Evolutionary conservation across 768 basidiomycete species (phyloP).

Genomic region (Rubroboletus pulcherrimus): DNA sequence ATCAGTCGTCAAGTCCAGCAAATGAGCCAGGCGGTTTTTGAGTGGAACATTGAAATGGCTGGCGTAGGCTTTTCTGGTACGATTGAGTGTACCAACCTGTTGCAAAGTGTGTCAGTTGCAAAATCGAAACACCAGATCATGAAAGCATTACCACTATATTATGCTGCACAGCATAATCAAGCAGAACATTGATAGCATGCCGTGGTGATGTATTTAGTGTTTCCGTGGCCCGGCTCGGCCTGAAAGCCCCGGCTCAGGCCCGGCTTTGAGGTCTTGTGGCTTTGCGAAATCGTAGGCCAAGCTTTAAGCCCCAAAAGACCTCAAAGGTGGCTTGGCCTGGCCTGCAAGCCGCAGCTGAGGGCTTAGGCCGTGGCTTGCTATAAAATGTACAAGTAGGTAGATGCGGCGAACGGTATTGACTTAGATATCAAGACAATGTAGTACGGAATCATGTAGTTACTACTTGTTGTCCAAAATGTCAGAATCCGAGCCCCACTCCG

Average conservation of each 20-base stretch:
- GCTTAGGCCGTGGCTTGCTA: background rate
- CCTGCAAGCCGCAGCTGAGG: background rate
- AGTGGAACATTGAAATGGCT: too few species aligned
- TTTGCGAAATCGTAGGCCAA: background rate
- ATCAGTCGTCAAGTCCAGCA: too few species aligned
- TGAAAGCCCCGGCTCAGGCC: background rate
- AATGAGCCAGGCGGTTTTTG: too few species aligned
- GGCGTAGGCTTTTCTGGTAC: too few species aligned
- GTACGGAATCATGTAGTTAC: background rate
- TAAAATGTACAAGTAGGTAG: too few species aligned
- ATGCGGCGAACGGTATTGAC: background rate
- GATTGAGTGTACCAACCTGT: too few species aligned
- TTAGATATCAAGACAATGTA: background rate
- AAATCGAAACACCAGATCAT: too few species aligned
- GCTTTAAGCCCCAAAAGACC: background rate
- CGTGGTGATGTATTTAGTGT: too few species aligned
- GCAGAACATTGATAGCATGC: too few species aligned
- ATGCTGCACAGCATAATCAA: too few species aligned
- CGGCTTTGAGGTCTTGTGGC: background rate
- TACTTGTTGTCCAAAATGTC: background rate
- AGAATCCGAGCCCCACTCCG: conserved; percentile 6
- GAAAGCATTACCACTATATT: too few species aligned
- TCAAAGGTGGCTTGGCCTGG: background rate
- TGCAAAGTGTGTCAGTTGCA: too few species aligned
- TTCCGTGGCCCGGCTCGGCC: background rate